These are phyloP conservation scores for Marchantia polymorpha DNA, from an alignment of 225 moss, liverwort and hornwort genomes.

Conservation along the genomic window DNA sequence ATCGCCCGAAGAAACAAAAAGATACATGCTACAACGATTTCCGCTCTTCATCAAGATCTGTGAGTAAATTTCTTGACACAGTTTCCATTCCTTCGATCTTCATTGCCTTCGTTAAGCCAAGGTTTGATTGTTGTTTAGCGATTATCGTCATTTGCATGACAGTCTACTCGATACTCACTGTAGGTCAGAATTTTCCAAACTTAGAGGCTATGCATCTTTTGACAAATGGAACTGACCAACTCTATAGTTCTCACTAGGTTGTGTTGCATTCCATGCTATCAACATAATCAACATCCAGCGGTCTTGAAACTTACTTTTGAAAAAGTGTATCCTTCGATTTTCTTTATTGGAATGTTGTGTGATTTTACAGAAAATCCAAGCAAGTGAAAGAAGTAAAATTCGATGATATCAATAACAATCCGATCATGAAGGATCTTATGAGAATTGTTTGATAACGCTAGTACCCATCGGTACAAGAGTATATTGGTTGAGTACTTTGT, in stretches of 20 bases:
- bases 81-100: background rate
- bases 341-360: background rate
- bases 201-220: background rate
- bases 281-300: too few relatives aligned
- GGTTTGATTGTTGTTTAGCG: background rate
- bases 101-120: background rate
- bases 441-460: background rate
- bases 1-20: conserved; percentile 77
- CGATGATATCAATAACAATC: conserved; percentile 44
- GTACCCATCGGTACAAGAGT: too few relatives aligned
- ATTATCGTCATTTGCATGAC: too few relatives aligned
- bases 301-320: too few relatives aligned
- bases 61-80: conserved; percentile 3
- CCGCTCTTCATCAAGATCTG: conserved; percentile 44
- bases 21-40: conserved; percentile 47
- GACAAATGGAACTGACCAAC: background rate
- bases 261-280: too few relatives aligned
- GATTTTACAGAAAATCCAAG: conserved; percentile 24
- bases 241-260: background rate
- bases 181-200: background rate
- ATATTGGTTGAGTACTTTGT: too few relatives aligned
- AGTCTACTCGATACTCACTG: background rate
- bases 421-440: conserved; percentile 44
- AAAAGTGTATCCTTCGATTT: background rate
- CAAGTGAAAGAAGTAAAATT: conserved; percentile 40